Evolutionary conservation across 2,329 filamentous ascomycete genomes (phyloP), one percentile per base, ranked within the genome.

Genomic region (Volutella citrinella): DNA sequence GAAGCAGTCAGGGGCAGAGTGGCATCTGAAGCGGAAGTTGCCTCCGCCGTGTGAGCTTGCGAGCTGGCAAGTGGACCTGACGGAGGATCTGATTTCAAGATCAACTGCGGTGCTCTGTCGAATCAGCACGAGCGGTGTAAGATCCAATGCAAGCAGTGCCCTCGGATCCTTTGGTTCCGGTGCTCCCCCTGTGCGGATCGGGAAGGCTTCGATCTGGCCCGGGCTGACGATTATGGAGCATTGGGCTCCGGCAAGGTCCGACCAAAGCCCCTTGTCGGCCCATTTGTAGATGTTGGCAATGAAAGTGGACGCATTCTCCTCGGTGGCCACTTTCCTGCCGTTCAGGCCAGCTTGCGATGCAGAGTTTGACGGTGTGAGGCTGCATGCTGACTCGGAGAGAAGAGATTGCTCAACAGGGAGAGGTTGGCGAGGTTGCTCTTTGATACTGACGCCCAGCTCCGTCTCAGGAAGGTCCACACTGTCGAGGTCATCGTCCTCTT

Each of bases 51-150:
- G 75, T 11, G 53, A 55, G 65, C 66, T 75, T 39, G 72, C 76
- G 36, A 95, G 74, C 49, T 79, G 78, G 6, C 85, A 89, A 43
- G 85, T 72, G 15, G 72, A 61, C 26, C 85, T 84, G 17, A 90
- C 84, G 3, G 87, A 87, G 7, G 91, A 96, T 30, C 89, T 84
- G 45, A 98, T 87, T 46, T 94, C 93, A 34, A 98, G 87, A 58
- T 98, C 93, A 19, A 98, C 78, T 5, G 86, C 87, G 15, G 89
- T 98, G 51, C 90, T 93, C 53, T 91, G 84, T 43, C 91, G 80
- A 42, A 97, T 81, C 48, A 90, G 84, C 7, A 97, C 91, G 22
- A 95, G 70, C 1, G 93, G 93, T 1, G 91, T 97, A 25, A 98
- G 78, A 54, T 95, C 88, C 20, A 96, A 76, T 6, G 84, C 85